Evolutionary conservation across 176 grass and related monocot genomes (phyloP).

Genomic region (Elymus sibiricus): DNA sequence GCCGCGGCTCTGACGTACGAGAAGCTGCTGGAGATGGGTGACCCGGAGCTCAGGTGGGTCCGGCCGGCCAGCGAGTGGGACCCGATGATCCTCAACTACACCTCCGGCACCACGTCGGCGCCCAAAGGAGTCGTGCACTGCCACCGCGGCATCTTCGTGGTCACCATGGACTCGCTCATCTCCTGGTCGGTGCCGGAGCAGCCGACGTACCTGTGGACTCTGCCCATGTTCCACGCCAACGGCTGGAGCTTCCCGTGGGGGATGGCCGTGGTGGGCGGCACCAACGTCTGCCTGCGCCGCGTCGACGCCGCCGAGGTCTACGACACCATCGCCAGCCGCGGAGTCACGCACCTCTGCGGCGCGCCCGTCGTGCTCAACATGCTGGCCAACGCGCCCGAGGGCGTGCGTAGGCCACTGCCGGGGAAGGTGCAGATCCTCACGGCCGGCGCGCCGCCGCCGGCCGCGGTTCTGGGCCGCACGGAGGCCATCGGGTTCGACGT

Average conservation of each 20-base stretch:
- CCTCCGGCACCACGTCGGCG: constrained; percentile 89
- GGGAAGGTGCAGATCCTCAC: constrained; percentile 55
- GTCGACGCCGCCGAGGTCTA: constrained; percentile 51
- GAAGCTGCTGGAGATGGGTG: constrained; percentile 50
- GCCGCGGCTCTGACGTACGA: constrained; percentile 52
- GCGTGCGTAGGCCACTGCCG: constrained; percentile 36
- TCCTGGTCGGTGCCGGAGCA: constrained; percentile 55
- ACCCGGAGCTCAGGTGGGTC: constrained; percentile 66
- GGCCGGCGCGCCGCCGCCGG: constrained; percentile 70
- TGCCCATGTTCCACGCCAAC: constrained; percentile 95
- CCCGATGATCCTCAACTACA: constrained; percentile 95
- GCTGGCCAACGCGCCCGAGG: constrained; percentile 60
- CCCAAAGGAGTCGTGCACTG: constrained; percentile 92
- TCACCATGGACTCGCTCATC: constrained; percentile 54
- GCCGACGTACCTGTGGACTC: constrained; percentile 87
- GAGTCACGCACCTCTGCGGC: constrained; percentile 73
- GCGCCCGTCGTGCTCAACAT: constrained; percentile 92
- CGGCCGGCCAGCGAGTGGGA: constrained; percentile 72
- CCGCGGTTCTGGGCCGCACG: constrained; percentile 51
- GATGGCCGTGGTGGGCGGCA: constrained; percentile 69
- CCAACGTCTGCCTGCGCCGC: constrained; percentile 78
- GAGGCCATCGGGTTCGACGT: constrained; percentile 72
- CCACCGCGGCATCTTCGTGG: constrained; percentile 71
- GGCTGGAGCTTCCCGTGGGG: constrained; percentile 95
- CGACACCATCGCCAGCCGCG: constrained; percentile 35